Conservation (phyloP, 2,329 filamentous ascomycete species). For the Aspergillus fructus region DNA sequence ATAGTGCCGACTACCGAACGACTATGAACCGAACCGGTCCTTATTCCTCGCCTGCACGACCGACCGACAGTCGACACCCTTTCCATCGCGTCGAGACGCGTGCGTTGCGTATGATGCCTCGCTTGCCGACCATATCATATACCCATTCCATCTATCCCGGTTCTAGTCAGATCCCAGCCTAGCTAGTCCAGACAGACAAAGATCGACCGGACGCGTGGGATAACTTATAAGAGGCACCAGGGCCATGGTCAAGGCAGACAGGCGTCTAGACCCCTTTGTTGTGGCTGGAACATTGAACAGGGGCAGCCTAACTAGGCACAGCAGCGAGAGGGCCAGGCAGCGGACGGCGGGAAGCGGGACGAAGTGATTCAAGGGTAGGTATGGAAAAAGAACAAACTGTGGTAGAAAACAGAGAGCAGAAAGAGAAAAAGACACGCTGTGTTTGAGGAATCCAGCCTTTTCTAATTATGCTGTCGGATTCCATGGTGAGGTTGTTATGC, state of each 20-base stretch:
- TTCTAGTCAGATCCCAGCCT: not conserved
- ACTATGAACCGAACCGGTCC: not conserved
- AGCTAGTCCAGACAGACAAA: not conserved
- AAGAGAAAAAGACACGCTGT: too few relatives aligned
- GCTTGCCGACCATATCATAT: not conserved
- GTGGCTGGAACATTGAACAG: not conserved
- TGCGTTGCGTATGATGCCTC: not conserved
- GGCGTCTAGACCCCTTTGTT: not conserved
- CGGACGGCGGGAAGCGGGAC: too few relatives aligned
- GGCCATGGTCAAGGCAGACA: not conserved
- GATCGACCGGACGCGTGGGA: not conserved
- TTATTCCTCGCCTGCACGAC: not conserved
- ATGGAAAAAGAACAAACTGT: too few relatives aligned
- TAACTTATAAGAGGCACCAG: not conserved
- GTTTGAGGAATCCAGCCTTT: too few relatives aligned
- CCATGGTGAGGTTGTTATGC: too few relatives aligned
- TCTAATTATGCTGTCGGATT: too few relatives aligned
- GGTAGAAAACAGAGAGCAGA: too few relatives aligned
- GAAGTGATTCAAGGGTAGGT: too few relatives aligned
- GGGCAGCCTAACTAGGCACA: not conserved
- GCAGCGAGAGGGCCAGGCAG: too few relatives aligned
- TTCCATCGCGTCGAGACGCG: not conserved
- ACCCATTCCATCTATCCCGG: not conserved
- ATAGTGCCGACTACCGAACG: not conserved
- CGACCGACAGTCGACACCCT: not conserved